Conservation (phyloP, 1,139 yeast species). For the Kluyveromyces sp. region DNA sequence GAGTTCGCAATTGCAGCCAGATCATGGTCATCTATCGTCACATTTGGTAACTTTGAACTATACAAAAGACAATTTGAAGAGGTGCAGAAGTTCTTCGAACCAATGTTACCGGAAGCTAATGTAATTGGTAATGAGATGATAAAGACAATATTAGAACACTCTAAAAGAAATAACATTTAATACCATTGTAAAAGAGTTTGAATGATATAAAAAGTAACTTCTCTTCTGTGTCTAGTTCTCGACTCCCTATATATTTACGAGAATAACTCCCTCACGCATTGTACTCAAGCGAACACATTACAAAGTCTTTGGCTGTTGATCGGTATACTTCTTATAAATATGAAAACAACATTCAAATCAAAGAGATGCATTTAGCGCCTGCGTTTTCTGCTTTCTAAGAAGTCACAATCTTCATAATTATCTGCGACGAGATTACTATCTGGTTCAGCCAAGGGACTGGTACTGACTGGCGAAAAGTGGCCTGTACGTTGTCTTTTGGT, state of each 20-base stretch:
- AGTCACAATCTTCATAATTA: slow-evolving; percentile 3
- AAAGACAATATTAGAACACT: slow-evolving; percentile 53
- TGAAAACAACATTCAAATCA: not conserved
- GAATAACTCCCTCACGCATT: too few relatives aligned
- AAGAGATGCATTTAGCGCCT: not conserved
- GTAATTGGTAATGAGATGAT: slow-evolving; percentile 95
- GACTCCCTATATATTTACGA: too few relatives aligned
- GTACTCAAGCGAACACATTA: not conserved
- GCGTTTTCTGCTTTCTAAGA: slow-evolving; percentile 6
- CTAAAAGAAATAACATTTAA: slow-evolving; percentile 9
- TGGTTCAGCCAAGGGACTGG: not conserved
- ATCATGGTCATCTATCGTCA: slow-evolving; percentile 78
- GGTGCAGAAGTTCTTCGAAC: slow-evolving; percentile 74
- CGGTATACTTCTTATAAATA: not conserved
- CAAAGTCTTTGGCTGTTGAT: not conserved
- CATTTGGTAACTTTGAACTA: slow-evolving; percentile 66
- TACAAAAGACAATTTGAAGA: slow-evolving; percentile 68
- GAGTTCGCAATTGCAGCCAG: slow-evolving; percentile 79
- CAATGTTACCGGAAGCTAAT: slow-evolving; percentile 85
- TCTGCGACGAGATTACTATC: not conserved
- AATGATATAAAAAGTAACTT: too few relatives aligned
- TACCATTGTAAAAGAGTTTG: not conserved
- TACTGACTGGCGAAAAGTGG: not conserved
- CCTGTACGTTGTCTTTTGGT: slow-evolving; percentile 5
- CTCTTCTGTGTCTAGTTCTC: too few relatives aligned